Evolutionary conservation across 2,329 filamentous ascomycete genomes (phyloP).

Genomic region (Ceratocystis eucalypticola): DNA sequence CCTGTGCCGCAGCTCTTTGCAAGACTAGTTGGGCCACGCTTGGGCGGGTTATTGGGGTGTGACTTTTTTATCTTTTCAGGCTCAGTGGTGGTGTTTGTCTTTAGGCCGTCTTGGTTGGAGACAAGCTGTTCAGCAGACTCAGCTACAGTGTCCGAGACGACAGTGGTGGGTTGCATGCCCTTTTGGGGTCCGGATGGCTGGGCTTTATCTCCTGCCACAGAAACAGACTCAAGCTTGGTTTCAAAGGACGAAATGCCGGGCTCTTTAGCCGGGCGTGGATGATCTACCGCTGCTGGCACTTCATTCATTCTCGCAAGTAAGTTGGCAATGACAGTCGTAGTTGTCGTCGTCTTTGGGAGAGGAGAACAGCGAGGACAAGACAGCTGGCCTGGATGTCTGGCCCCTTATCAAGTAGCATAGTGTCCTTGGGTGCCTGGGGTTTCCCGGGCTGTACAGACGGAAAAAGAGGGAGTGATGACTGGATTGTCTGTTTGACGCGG

Average conservation of each 20-base stretch:
- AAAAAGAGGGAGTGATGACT: background rate
- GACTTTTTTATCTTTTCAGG: background rate
- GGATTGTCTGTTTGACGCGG: background rate
- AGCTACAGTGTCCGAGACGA: background rate
- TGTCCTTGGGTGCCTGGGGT: background rate
- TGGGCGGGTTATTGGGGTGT: background rate
- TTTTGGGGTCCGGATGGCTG: background rate
- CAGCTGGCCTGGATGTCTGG: background rate
- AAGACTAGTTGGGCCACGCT: conserved; percentile 11
- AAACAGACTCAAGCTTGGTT: background rate
- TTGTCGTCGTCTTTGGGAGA: background rate
- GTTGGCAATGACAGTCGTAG: background rate
- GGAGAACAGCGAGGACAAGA: background rate
- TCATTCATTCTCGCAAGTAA: background rate
- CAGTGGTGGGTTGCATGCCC: background rate
- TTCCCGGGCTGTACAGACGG: background rate
- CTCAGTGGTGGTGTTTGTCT: background rate
- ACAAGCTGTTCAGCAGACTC: background rate
- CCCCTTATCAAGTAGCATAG: background rate
- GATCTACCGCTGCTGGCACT: background rate
- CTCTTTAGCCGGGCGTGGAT: no score
- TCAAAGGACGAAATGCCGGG: background rate
- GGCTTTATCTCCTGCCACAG: background rate
- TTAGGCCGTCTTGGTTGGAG: background rate
- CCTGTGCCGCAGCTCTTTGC: conserved; percentile 41